Percentiles rank a stretch among this genome's conserved stretches.
These are phyloP conservation scores for Mycena albidolilacea DNA, from an alignment of 768 basidiomycete species.

Conservation along the genomic window DNA sequence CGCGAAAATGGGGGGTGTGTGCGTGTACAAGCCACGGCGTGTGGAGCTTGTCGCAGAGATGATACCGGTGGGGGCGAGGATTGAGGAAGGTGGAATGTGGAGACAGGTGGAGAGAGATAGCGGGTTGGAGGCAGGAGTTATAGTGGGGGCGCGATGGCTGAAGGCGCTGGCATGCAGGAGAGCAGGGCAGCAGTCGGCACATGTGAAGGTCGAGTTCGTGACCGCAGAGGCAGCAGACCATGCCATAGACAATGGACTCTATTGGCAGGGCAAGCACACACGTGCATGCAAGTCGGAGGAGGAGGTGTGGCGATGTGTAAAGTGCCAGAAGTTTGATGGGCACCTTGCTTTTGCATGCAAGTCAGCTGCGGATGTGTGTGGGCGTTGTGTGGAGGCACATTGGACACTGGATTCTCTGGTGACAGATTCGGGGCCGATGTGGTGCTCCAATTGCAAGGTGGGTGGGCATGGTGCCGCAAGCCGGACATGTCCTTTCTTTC, in stretches of 20 bases:
- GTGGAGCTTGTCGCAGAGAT: not conserved
- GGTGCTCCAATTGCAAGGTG: slow-evolving; percentile 23
- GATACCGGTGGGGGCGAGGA: not conserved
- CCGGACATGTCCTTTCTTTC: slow-evolving; percentile 2
- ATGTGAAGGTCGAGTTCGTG: not conserved
- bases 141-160: too few species aligned
- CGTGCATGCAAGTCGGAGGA: too few species aligned
- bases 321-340: slow-evolving; percentile 17
- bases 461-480: slow-evolving; percentile 14
- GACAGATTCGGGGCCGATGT: not conserved
- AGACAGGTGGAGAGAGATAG: slow-evolving; percentile 8
- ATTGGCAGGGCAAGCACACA: too few species aligned
- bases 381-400: slow-evolving; percentile 1
- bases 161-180: not conserved
- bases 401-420: slow-evolving; percentile 8
- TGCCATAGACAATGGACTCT: slow-evolving; percentile 18
- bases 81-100: slow-evolving; percentile 4
- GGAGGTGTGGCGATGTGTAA: not conserved
- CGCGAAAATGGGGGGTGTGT: not conserved
- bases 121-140: not conserved
- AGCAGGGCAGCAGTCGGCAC: not conserved
- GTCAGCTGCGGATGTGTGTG: not conserved
- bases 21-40: slow-evolving; percentile 1
- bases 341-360: slow-evolving; percentile 11
- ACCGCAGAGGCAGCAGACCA: slow-evolving; percentile 1